Conservation (phyloP, 352 stramenopile genomes). For the Halophytophthora polymorphica region DNA sequence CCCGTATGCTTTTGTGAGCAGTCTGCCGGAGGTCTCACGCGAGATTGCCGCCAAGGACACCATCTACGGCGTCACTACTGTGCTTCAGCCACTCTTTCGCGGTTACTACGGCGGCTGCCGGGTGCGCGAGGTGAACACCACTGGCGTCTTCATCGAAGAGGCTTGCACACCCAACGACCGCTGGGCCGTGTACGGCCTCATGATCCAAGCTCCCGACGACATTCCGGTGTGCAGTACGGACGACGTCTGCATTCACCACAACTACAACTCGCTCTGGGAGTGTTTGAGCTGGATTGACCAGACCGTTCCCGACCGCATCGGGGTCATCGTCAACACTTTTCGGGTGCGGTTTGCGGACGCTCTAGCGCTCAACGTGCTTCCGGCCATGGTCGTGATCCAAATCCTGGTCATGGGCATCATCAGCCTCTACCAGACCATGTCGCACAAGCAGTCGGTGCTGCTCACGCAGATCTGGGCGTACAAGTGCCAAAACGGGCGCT, state of each 20-base stretch:
- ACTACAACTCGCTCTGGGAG: slow-evolving; percentile 14
- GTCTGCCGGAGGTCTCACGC: slow-evolving; percentile 1
- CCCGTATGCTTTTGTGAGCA: slow-evolving; percentile 8
- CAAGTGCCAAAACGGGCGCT: slow-evolving; percentile 12
- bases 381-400: slow-evolving; percentile 4
- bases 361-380: slow-evolving; percentile 3
- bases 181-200: slow-evolving; percentile 5
- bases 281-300: slow-evolving; percentile 4
- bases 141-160: slow-evolving; percentile 4
- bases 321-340: slow-evolving; percentile 11
- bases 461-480: slow-evolving; percentile 11
- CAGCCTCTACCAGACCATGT: background rate
- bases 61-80: background rate
- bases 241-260: slow-evolving; percentile 10
- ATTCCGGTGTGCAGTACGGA: slow-evolving; percentile 4
- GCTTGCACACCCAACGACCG: background rate
- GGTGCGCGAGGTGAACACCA: slow-evolving; percentile 2
- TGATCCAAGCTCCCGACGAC: slow-evolving; percentile 4
- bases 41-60: background rate
- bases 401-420: slow-evolving; percentile 2
- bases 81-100: slow-evolving; percentile 5
- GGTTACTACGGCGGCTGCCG: slow-evolving; percentile 9
- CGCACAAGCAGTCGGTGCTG: slow-evolving; percentile 1
- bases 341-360: slow-evolving; percentile 4
- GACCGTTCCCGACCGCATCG: too few species aligned